Evolutionary conservation across 2,329 filamentous ascomycete species (phyloP), one percentile per base, ranked within the genome.

Genomic region (Epicoccum sorghinum): DNA sequence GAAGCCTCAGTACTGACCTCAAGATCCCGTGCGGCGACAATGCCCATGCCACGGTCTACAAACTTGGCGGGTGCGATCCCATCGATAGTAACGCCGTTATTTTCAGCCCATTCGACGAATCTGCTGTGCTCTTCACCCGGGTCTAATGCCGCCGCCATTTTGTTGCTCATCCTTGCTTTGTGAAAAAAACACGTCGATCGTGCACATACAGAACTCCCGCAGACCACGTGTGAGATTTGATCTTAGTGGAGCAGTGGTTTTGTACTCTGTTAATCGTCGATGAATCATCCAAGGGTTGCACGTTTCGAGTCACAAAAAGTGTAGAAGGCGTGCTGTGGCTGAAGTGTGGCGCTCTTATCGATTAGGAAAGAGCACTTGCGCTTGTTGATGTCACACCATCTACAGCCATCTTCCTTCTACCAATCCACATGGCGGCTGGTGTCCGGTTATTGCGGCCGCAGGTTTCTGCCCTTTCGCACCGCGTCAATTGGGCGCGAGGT

Each of bases 41-140:
- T 86, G 41, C 93, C 92, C 47, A 95, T 83, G 25, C 92, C 92
- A 49, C 89, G 82, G 1, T 87, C 89, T 5, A 87, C 83, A 13
- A 96, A 86, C 35, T 79, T 79, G 36, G 85, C 82, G 4, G 91
- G 87, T 2, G 79, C 78, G 42, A 96, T 85, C 25, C 86, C 87
- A 64, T 88, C 81, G 61, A 91, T 83, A 32, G 81, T 75, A 25
- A 96, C 82, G 12, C 89, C 89, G 52, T 85, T 81, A 1, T 76
- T 74, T 38, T 79, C 71, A 1, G 89, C 88, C 90, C 91, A 96
- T 55, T 80, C 67, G 3, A 88, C 79, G 55, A 96, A 89, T 7
- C 78, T 75, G 24, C 83, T 75, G 65, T 79, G 77, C 47, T 76
- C 69, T 59, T 77, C 67, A 22, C 66, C 66, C 4, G 72, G 70